Base-by-base conservation (phyloP, 2,329 filamentous ascomycete genomes). In the Aureobasidium sp. region DNA sequence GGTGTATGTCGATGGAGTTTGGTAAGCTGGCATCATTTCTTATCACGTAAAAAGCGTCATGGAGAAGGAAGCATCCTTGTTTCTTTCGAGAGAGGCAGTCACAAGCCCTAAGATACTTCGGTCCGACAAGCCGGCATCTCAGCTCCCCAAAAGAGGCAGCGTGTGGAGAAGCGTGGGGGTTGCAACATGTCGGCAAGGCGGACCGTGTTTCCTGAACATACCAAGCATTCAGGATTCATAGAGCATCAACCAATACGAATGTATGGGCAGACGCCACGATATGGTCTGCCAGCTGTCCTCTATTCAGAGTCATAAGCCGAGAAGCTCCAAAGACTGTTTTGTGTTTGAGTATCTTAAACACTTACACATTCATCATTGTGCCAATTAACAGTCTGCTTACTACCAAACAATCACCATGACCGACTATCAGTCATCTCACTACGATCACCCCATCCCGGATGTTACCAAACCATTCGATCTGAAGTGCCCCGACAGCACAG, bases 401-500 rank as follows among this genome's bases (percentile, higher is more conserved):
- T 13, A 23, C 9, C 17, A 29, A 46, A 23, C 23, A 29, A 9
- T 5, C 23, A 32, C 32, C 39, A 55, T 47, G 48, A n/a, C 52
- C 32, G 50, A 57, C 3, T 57, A 42, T 23, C 41, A 56, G 32
- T 62, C 57, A 52, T 50, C 62, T 17, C 26, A 50, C 20, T 55
- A 57, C 32, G 36, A 53, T 7, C 29, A 44, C 17, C 12, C 51
- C 39, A 34, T 58, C 9, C 62, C 62, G 2, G 37, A 57, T 29
- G 2, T 64, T 5, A 57, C 42, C 57, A 52, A 44, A 27, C 34
- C 59, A 5, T 84, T 87, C 71, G 76, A 73, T 13, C 77, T 88
- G 67, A 77, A 75, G 58, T 82, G 85, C 34, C 68, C 74, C 0
- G 79, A 86, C 0, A 78, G 78, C 37, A 89, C 87, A 36, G 88